Base-by-base conservation (phyloP, 2,329 filamentous ascomycete species). In the Fusarium chlamydosporum region DNA sequence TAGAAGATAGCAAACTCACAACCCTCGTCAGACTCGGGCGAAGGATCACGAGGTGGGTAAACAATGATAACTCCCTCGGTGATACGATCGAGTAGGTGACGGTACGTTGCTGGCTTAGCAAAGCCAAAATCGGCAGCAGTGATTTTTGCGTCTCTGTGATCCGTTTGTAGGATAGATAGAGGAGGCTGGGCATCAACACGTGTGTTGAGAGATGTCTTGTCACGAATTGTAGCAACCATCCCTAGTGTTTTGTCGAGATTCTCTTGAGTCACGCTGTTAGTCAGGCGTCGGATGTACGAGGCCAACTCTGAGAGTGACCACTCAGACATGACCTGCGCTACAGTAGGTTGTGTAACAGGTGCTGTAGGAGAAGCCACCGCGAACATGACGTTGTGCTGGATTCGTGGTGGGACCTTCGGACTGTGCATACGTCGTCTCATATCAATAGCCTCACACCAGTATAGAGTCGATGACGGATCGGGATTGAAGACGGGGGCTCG, bases 381-480 rank as follows among this genome's bases (percentile, higher is more conserved):
- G 8, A 59, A 74, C 68, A 81, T 70, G 18, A 79, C 70, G 37
- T 81, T 81, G 5, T 79, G 74, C 60, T 81, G 79, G 6, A 79
- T 76, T 0, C 80, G 76, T 0, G 64, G 43, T 3, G 79, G 76
- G 15, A 76, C 70, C 5, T 71, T 68, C 1, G 80, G 79, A 16
- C 66, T 67, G 38, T 75, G 69, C 57, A 82, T 74, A 2, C 81
- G 74, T 4, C 65, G 50, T 38, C 60, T 68, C 80, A 83, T 82
- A 41, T 82, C 75, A 40, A 82, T 70, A 2, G 76, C 79, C 41
- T 82, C 78, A 7, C 51, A 68, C 79, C 79, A 82, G 35, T 76
- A 72, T 6, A 78, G 47, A 2, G 70, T 75, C 3, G 64, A 62
- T 0, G 65, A 60, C 8, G 75, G 70, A 31, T 79, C 76, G 0